Conservation (phyloP, 2,329 filamentous ascomycete genomes). For the Aspergillus sojae region DNA sequence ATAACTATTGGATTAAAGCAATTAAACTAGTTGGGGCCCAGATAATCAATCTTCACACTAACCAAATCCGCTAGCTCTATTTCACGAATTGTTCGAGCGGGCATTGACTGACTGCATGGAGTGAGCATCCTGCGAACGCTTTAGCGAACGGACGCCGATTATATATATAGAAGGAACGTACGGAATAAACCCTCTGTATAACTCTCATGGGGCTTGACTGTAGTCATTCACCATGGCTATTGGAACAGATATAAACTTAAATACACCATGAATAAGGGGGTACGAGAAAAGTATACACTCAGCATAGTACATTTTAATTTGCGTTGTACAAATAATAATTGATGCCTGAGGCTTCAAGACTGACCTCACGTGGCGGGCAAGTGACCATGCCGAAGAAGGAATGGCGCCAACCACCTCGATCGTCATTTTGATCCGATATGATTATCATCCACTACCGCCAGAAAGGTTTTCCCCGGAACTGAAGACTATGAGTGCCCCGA, state of each 20-base stretch:
- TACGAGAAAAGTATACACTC: background rate
- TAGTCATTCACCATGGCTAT: background rate
- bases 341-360: background rate
- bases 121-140: no score
- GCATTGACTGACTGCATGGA: background rate
- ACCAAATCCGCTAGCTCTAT: background rate
- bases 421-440: background rate
- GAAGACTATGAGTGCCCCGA: constrained; percentile 19
- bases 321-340: background rate
- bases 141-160: background rate
- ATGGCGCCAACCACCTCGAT: background rate
- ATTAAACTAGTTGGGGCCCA: background rate
- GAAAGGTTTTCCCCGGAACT: background rate
- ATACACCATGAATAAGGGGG: background rate
- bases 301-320: no score
- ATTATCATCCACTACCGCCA: background rate
- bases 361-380: background rate
- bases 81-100: no score
- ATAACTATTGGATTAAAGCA: background rate
- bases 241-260: background rate
- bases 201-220: background rate
- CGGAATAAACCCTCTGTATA: background rate
- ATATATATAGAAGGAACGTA: background rate
- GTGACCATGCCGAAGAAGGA: background rate
- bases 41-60: background rate